Conservation (phyloP, 1,284 basidiomycete species). For the Ustilago sp. region DNA sequence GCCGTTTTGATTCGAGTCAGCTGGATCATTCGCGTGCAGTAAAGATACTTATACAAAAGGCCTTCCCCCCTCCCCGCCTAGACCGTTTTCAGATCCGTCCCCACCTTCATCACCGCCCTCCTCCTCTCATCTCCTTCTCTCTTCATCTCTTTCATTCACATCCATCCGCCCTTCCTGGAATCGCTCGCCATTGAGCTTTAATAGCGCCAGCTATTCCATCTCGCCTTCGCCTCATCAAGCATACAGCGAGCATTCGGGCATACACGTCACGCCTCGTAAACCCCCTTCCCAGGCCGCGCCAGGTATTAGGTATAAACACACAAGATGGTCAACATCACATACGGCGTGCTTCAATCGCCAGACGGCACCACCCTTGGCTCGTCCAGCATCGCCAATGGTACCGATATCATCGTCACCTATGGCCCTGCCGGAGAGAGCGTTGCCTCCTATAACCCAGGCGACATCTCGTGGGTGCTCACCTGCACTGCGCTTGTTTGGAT, state of each 20-base stretch:
- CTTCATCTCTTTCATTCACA: slow-evolving; percentile 66
- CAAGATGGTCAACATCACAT: slow-evolving; percentile 62
- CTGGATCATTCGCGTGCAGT: background rate
- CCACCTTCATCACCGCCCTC: slow-evolving; percentile 71
- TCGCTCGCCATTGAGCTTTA: background rate
- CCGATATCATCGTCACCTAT: slow-evolving; percentile 65
- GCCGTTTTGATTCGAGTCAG: slow-evolving; percentile 11
- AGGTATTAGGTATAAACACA: background rate
- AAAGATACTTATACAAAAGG: slow-evolving; percentile 8
- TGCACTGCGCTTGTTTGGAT: slow-evolving; percentile 81
- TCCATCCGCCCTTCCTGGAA: slow-evolving; percentile 57
- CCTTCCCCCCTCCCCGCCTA: slow-evolving; percentile 19
- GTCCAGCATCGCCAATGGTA: slow-evolving; percentile 42
- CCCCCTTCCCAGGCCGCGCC: background rate
- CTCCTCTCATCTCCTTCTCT: slow-evolving; percentile 74
- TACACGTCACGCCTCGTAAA: background rate
- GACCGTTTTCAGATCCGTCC: background rate
- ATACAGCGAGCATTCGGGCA: background rate
- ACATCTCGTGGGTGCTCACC: slow-evolving; percentile 74
- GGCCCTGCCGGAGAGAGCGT: slow-evolving; percentile 46
- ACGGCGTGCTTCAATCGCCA: slow-evolving; percentile 38
- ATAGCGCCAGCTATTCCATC: background rate
- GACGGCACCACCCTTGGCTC: slow-evolving; percentile 29
- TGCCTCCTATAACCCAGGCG: slow-evolving; percentile 53
- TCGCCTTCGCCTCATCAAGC: background rate